Evolutionary conservation across 345 rosid species (phyloP), one percentile per base, ranked within the genome.

Genomic region (Moringa oleifera): DNA sequence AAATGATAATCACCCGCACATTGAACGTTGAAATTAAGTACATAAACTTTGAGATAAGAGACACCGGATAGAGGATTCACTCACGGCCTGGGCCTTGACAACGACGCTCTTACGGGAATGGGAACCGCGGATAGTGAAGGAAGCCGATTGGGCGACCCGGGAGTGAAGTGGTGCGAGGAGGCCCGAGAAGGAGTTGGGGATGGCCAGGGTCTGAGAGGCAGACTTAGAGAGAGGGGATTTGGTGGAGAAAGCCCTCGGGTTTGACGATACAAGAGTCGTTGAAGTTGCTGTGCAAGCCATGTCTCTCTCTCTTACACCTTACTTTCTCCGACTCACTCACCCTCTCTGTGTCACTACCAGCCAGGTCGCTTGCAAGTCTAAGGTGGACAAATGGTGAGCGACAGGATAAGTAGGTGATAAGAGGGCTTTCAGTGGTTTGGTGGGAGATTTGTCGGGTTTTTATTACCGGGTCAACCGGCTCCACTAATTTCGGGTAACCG

Each of bases 211-310:
- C 72, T 71, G 78, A 21, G 85, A 66, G 67, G 71, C 45, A 55
- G 78, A 71, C 18, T 68, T 50, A 18, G 87, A 25, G 37, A 76
- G 61, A 28, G 63, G 56, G 58, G 87, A 64, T 53, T 72, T 73
- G 69, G 70, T 23, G 36, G 82, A 72, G 50, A 73, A 61, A 55
- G 59, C 72, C 61, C 72, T 56, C 13, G 91, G 58, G 57, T 80
- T 69, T 9, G 85, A 77, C 75, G 88, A 79, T 71, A 85, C 41
- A 56, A 88, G 79, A 67, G 84, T 57, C 23, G 93, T 59, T 18
- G 95, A 70, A 61, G 87, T 68, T 64, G 91, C 83, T 20, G 91
- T 56, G 83, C 85, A 81, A 51, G 97, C 93, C 96, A 87, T 89
- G 54, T 73, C 41, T 13, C 24, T 51, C 59, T 63, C 45, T 36